Evolutionary conservation across 2,329 filamentous ascomycete species (phyloP).

Genomic region (Colletotrichum sp.): DNA sequence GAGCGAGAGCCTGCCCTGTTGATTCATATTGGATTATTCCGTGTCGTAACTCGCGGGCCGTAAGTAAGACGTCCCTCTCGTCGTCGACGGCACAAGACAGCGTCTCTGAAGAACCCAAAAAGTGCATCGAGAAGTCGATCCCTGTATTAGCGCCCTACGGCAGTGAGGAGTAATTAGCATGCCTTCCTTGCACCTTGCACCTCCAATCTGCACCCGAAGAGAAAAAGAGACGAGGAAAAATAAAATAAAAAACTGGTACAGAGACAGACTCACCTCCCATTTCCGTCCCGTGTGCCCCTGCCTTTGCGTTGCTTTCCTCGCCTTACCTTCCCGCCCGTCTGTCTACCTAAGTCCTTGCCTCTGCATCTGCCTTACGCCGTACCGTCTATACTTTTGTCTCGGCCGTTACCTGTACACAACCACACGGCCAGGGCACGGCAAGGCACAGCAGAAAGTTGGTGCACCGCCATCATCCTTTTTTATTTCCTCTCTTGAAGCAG

Average conservation of each 20-base stretch:
- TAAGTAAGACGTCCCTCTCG: not conserved
- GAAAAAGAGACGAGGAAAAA: not conserved
- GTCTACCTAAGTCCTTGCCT: not conserved
- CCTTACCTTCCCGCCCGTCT: not conserved
- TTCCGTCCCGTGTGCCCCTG: not conserved
- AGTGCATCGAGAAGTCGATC: conserved; percentile 16
- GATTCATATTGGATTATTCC: not conserved
- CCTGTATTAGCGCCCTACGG: conserved; percentile 9
- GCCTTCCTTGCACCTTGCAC: not conserved
- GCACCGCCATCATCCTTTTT: not conserved
- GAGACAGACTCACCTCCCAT: not conserved
- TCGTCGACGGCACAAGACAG: conserved; percentile 10
- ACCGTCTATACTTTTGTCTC: not conserved
- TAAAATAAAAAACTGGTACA: not conserved
- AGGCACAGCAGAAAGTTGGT: not conserved
- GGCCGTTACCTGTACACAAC: not conserved
- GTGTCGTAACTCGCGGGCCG: not conserved
- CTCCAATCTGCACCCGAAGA: not conserved
- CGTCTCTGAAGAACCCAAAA: conserved; percentile 21
- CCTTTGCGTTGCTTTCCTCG: not conserved
- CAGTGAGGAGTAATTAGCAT: conserved; percentile 11
- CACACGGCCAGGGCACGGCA: not conserved
- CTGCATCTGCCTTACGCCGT: not conserved
- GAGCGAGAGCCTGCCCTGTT: not conserved
- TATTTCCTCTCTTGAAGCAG: not conserved